Percentiles rank a stretch among this genome's conserved stretches.
phyloP scores from a whole-genome alignment of 208 protist species.

The Trypanosoma cruzi region DNA sequence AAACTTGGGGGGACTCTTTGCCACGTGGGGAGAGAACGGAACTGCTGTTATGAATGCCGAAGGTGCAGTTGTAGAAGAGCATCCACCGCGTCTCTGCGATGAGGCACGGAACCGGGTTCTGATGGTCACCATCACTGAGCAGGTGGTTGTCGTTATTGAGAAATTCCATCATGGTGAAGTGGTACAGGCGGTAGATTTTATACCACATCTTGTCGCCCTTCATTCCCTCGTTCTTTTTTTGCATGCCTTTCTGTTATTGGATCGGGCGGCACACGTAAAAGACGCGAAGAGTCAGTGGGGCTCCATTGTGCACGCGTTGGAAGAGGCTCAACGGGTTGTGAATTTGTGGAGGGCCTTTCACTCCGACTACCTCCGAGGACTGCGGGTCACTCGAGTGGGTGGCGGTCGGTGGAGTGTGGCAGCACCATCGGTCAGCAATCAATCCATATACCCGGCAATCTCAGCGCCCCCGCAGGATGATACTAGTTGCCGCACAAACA shows the following conservation, averaged over 20 bases:
- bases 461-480: constrained; percentile 3
- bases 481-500: neutral
- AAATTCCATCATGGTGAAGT: constrained; percentile 24
- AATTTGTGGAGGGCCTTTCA: constrained; percentile 53
- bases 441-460: constrained; percentile 15
- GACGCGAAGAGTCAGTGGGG: constrained; percentile 13
- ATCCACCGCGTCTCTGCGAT: constrained; percentile 15
- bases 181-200: constrained; percentile 7
- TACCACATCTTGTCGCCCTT: constrained; percentile 47
- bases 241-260: constrained; percentile 64
- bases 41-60: neutral
- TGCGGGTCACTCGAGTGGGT: constrained; percentile 24
- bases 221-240: constrained; percentile 70
- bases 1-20: constrained; percentile 22
- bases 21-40: constrained; percentile 3
- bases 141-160: constrained; percentile 29
- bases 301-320: constrained; percentile 39
- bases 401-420: constrained; percentile 31
- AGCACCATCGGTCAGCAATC: constrained; percentile 61
- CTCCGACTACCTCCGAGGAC: constrained; percentile 57
- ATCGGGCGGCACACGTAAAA: constrained; percentile 7
- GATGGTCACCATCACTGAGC: constrained; percentile 22
- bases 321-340: constrained; percentile 48
- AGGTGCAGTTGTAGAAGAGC: neutral
- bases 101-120: constrained; percentile 15